phyloP scores from a whole-genome alignment of 208 protist genomes.

The Crithidia sp. region DNA sequence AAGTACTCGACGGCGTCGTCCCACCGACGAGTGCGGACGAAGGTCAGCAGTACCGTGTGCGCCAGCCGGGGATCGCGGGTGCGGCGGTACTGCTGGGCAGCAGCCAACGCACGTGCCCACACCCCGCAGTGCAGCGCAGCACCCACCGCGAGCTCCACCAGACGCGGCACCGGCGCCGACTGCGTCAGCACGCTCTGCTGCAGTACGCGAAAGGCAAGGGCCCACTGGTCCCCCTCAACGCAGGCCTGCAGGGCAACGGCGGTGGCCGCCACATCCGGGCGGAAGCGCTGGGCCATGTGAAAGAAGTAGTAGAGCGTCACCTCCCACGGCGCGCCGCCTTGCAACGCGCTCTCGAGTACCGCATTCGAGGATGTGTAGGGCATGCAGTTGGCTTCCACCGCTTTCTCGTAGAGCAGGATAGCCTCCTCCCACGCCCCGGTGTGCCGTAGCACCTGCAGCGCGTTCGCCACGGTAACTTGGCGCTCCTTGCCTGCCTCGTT shows the following conservation, averaged over 20 bases:
- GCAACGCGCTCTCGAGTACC: conserved; percentile 33
- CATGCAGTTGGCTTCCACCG: conserved; percentile 49
- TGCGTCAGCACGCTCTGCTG: conserved; percentile 67
- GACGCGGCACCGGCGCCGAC: conserved; percentile 39
- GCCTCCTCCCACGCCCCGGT: conserved; percentile 68
- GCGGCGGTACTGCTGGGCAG: conserved; percentile 50
- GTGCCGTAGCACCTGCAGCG: conserved; percentile 34
- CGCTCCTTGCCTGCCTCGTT: conserved; percentile 24
- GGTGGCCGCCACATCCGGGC: conserved; percentile 57
- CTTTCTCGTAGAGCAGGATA: conserved; percentile 52
- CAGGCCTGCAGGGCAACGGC: conserved; percentile 71
- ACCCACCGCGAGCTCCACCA: conserved; percentile 54
- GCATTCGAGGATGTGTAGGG: conserved; percentile 48
- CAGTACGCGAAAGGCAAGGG: conserved; percentile 65
- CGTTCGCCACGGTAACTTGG: conserved; percentile 27
- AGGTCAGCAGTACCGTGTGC: conserved; percentile 61
- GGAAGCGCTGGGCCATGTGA: conserved; percentile 52
- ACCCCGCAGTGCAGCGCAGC: conserved; percentile 54
- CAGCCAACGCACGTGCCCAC: conserved; percentile 57
- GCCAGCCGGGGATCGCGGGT: conserved; percentile 59
- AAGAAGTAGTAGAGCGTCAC: conserved; percentile 66
- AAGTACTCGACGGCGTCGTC: conserved; percentile 79
- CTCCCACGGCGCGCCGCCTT: conserved; percentile 60
- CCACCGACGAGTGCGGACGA: conserved; percentile 54
- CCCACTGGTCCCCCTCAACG: conserved; percentile 62